These are phyloP conservation scores for Backusella mclennaniae DNA, from an alignment of 192 early-diverging fungal genomes.

Conservation along the genomic window DNA sequence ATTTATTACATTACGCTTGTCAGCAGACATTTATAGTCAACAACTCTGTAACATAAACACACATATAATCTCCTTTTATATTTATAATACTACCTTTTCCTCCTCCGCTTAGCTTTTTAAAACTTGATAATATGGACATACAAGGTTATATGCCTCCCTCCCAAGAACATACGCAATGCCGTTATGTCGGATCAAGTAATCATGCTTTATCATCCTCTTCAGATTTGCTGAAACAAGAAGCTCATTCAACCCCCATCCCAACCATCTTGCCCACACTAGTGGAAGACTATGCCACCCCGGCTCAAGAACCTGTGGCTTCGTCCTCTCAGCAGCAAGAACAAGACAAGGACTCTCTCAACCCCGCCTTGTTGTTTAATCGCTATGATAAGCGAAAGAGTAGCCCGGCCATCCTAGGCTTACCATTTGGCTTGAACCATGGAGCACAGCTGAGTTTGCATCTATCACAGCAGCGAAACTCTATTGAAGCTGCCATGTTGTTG, in stretches of 20 bases:
- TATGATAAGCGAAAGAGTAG: slow-evolving; percentile 39
- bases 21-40: neutral
- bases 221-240: neutral
- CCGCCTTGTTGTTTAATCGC: slow-evolving; percentile 21
- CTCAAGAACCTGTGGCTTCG: neutral
- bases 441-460: slow-evolving; percentile 26
- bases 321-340: neutral
- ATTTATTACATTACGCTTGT: slow-evolving; percentile 10
- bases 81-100: slow-evolving; percentile 1
- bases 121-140: slow-evolving; percentile 12
- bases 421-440: slow-evolving; percentile 19
- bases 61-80: slow-evolving; percentile 7
- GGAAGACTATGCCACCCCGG: neutral
- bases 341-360: slow-evolving; percentile 5
- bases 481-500: slow-evolving; percentile 39
- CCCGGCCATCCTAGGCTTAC: slow-evolving; percentile 30
- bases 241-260: neutral
- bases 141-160: slow-evolving; percentile 19
- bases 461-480: slow-evolving; percentile 36
- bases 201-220: neutral
- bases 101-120: neutral
- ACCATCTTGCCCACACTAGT: slow-evolving; percentile 11
- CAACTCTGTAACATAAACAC: slow-evolving; percentile 2
- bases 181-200: slow-evolving; percentile 7
- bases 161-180: neutral